These are phyloP conservation scores for Talaromyces trachyspermus DNA, from an alignment of 495 filamentous ascomycete species.

Conservation along the genomic window DNA sequence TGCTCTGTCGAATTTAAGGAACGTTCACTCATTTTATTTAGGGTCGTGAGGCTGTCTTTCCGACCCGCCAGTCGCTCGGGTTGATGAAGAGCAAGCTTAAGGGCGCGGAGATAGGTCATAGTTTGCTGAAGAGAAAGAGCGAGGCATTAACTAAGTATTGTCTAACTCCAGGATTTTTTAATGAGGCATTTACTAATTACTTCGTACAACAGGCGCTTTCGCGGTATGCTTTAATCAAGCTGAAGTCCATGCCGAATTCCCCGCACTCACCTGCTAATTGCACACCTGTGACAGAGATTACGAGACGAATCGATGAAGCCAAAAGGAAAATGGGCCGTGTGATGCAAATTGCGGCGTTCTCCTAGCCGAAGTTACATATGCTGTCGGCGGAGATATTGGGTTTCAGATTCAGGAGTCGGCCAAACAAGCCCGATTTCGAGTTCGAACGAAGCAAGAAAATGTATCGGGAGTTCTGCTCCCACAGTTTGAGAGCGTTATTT, in stretches of 20 bases:
- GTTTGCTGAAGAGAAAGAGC: constrained; percentile 81
- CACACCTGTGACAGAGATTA: constrained; percentile 84
- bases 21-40: constrained; percentile 8
- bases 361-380: constrained; percentile 97
- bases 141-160: constrained; percentile 85
- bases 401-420: constrained; percentile 97
- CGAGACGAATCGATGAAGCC: constrained; percentile 92
- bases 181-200: constrained; percentile 9
- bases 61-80: constrained; percentile 91
- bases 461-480: constrained; percentile 93
- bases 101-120: constrained; percentile 86
- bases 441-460: constrained; percentile 95
- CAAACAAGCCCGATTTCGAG: constrained; percentile 82
- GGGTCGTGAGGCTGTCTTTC: constrained; percentile 83
- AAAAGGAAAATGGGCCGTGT: constrained; percentile 99
- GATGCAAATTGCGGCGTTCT: constrained; percentile 98
- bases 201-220: constrained; percentile 59
- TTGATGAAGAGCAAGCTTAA: constrained; percentile 99
- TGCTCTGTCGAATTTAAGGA: not conserved
- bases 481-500: constrained; percentile 76
- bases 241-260: constrained; percentile 11
- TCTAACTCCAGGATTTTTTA: not conserved
- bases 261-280: constrained; percentile 24
- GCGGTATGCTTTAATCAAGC: constrained; percentile 49
- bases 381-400: constrained; percentile 88